Percentiles rank a stretch among this genome's conserved stretches.
phyloP scores from a whole-genome alignment of 192 early-diverging fungal genomes.

The Haplosporangium gracile region DNA sequence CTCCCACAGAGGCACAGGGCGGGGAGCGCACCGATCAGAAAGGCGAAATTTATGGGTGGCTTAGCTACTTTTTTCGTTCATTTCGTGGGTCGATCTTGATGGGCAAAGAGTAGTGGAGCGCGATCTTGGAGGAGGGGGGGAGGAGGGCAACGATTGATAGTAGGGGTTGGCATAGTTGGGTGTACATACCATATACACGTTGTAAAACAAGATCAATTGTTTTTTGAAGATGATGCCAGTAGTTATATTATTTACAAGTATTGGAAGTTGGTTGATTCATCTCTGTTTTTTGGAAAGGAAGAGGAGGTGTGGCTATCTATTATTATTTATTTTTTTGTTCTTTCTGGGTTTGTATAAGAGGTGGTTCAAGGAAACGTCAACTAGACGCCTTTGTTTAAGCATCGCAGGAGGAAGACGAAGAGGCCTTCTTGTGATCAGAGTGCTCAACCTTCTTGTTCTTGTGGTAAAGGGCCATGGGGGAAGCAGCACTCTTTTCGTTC shows the following conservation, averaged over 20 bases:
- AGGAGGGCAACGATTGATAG: not conserved
- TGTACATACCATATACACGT: not conserved
- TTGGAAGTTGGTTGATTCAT: not conserved
- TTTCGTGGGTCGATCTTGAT: too few relatives aligned
- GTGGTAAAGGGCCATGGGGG: not conserved
- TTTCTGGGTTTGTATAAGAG: not conserved
- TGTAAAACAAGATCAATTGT: not conserved
- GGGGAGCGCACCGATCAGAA: not conserved
- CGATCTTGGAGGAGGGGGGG: not conserved
- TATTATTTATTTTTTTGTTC: not conserved
- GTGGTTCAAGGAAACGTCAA: not conserved
- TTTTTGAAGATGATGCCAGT: not conserved
- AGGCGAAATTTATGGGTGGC: not conserved
- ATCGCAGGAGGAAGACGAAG: not conserved
- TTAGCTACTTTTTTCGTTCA: not conserved
- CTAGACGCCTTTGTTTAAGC: not conserved
- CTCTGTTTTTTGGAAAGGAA: too few relatives aligned
- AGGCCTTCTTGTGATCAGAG: slow-evolving; percentile 12
- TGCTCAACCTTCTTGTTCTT: slow-evolving; percentile 4
- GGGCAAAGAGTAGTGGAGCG: too few relatives aligned
- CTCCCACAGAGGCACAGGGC: not conserved
- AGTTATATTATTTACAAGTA: not conserved
- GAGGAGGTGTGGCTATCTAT: not conserved
- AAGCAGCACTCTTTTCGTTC: slow-evolving; percentile 11
- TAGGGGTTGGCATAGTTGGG: not conserved